phyloP scores from a whole-genome alignment of 345 rosid genomes.

The Clausena lansium region DNA sequence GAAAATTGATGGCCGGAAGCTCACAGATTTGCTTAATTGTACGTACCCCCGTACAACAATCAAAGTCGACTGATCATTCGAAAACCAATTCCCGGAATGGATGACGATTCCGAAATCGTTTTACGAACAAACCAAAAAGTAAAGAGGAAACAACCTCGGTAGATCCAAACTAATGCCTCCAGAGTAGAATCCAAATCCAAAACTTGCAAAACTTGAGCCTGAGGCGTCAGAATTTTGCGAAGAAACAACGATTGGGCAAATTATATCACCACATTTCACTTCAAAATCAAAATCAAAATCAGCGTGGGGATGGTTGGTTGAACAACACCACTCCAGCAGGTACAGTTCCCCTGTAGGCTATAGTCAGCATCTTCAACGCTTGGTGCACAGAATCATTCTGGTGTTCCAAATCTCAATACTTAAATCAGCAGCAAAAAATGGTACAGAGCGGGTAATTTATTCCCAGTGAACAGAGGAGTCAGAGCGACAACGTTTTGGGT shows the following conservation, averaged over 20 bases:
- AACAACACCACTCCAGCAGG: conserved; percentile 45
- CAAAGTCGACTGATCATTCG: too few relatives aligned
- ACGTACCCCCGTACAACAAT: too few relatives aligned
- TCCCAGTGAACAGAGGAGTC: conserved; percentile 2
- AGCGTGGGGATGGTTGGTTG: conserved; percentile 45
- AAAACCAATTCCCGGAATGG: neutral
- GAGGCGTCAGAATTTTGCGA: conserved; percentile 39
- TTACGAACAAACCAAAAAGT: neutral
- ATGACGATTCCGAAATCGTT: neutral
- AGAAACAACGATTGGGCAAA: conserved; percentile 41
- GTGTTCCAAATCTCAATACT: too few relatives aligned
- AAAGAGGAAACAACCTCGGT: conserved; percentile 26
- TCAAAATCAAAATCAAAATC: conserved; percentile 41
- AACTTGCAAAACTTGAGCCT: conserved; percentile 28
- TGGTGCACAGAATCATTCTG: neutral
- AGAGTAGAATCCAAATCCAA: conserved; percentile 40
- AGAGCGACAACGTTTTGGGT: conserved; percentile 10
- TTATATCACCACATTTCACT: conserved; percentile 50
- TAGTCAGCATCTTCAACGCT: conserved; percentile 59
- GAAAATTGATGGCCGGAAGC: neutral
- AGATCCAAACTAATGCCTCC: conserved; percentile 41
- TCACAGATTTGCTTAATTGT: too few relatives aligned
- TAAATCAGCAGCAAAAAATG: neutral
- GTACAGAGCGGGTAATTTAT: conserved; percentile 7
- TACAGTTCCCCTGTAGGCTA: conserved; percentile 13